Base-by-base conservation (phyloP, 257 asterid genomes). In the Nicotiana otophora region DNA sequence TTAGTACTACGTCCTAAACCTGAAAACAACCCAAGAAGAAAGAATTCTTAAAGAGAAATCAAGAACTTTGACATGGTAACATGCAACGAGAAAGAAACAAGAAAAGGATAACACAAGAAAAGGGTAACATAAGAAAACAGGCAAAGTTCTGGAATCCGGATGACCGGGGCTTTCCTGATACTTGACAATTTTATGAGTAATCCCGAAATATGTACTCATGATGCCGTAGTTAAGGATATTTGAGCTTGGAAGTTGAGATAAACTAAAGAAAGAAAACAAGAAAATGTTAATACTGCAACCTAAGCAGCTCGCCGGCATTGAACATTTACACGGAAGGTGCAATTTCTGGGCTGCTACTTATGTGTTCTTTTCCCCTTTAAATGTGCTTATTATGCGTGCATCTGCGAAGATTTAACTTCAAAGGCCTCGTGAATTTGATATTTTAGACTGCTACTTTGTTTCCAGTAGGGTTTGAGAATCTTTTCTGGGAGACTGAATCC, bases 11-110 rank as follows among this genome's bases (percentile, higher is more conserved):
- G 48, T 58, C 39, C 54, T 19, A 31, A 26, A 88, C 93, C 93
- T 90, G 91, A 87, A 91, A 90, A 77, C 91, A 90, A 4, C 95
- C 95, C 92, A 91, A 26, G 91, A 86, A 36, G 91, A 87, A 36
- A 88, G 92, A 42, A 5, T 46, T 23, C 61, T 46, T 12, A 46
- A 46, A 70, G 16, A 12, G 57, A 23, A 20, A 46, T 46, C 60
- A 72, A 34, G 20, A 46, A 11, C 79, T 6, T 72, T 23, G 36
- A 72, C 4, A 72, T 20, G 60, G 36, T 11, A 42, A 12, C 46
- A 42, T 20, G 33, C 20, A 19, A 46, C 23, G 3, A 23, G 14
- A 39, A 72, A 46, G 60, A 72, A 72, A 23, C 20, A 23, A 72
- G 60, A 72, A 3, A 46, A 46, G 60, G 60, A 46, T 66, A 68